Conservation (phyloP, 2,329 filamentous ascomycete genomes). For the Alternaria burnsii region DNA sequence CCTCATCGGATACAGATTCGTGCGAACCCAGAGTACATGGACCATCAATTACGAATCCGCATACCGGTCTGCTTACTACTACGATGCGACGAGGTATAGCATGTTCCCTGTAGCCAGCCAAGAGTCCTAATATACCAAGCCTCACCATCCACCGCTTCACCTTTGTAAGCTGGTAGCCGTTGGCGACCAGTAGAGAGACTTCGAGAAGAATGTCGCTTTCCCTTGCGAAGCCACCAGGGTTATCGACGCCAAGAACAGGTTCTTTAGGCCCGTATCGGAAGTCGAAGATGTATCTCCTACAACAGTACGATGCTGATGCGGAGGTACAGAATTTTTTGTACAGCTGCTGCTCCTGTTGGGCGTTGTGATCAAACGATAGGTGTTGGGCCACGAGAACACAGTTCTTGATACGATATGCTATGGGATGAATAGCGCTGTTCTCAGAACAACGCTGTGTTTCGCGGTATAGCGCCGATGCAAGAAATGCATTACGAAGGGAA, state of each 20-base stretch:
- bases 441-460: not conserved
- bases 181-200: slow-evolving; percentile 10
- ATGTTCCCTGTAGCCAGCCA: slow-evolving; percentile 4
- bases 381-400: slow-evolving; percentile 4
- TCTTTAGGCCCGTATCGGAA: not conserved
- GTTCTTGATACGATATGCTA: not conserved
- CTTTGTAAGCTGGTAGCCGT: slow-evolving; percentile 1
- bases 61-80: no score
- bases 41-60: no score
- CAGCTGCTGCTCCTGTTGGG: not conserved
- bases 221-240: not conserved
- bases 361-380: not conserved
- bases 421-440: not conserved
- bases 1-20: no score
- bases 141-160: slow-evolving; percentile 8
- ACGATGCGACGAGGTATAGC: no score
- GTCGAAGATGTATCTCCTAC: not conserved
- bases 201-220: slow-evolving; percentile 4
- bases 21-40: no score
- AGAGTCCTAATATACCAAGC: slow-evolving; percentile 3
- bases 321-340: not conserved
- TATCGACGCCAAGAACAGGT: not conserved
- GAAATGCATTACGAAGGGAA: not conserved
- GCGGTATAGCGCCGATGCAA: not conserved
- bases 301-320: not conserved